Conservation (phyloP, 805 yeast genomes). For the Yarrowia keelungensis region DNA sequence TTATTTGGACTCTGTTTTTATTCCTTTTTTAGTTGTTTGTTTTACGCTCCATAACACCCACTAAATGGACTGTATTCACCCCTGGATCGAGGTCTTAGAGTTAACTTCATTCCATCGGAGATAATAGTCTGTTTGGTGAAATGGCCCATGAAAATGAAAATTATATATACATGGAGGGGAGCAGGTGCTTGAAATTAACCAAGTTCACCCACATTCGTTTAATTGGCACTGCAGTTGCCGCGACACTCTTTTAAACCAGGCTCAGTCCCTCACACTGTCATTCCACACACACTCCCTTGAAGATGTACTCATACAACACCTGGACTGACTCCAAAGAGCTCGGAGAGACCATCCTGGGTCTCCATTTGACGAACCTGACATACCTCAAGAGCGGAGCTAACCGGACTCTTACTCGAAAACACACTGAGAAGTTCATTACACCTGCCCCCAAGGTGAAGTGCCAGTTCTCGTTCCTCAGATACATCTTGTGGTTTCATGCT, state of each 20-base stretch:
- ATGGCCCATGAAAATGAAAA: background rate
- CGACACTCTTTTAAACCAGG: background rate
- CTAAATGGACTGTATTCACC: background rate
- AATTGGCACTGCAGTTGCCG: too few species aligned
- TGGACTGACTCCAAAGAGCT: conserved; percentile 7
- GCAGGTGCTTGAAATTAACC: background rate
- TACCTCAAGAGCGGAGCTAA: conserved; percentile 5
- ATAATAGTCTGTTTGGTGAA: conserved; percentile 14
- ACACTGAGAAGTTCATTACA: conserved; percentile 3
- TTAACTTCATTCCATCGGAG: conserved; percentile 36
- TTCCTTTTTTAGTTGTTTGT: too few species aligned
- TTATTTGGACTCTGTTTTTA: too few species aligned
- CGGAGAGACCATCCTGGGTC: conserved; percentile 14
- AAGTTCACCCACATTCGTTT: background rate
- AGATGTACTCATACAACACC: conserved; percentile 2
- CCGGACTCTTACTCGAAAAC: conserved; percentile 2
- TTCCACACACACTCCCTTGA: background rate
- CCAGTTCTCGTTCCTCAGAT: conserved; percentile 14
- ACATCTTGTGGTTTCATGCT: conserved; percentile 18
- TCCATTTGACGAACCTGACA: conserved; percentile 15
- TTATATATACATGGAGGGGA: conserved; percentile 1
- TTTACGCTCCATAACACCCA: too few species aligned
- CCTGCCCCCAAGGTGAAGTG: conserved; percentile 17
- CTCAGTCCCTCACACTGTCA: background rate
- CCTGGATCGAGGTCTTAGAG: conserved; percentile 22